These are phyloP conservation scores for Scheffersomyces titani DNA, from an alignment of 1,139 yeast species.

Conservation along the genomic window DNA sequence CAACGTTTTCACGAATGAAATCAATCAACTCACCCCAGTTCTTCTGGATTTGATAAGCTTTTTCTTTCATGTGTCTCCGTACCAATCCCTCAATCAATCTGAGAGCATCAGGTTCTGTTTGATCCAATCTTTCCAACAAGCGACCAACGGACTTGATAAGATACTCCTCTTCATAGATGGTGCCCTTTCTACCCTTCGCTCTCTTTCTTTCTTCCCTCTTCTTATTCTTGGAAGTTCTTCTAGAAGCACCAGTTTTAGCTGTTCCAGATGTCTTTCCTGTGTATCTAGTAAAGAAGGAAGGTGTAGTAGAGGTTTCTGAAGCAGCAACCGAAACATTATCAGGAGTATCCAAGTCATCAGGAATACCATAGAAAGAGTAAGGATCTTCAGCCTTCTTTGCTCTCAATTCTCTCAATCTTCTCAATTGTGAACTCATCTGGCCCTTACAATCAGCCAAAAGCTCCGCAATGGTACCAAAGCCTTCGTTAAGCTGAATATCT, in stretches of 20 bases:
- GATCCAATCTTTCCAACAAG: slow-evolving; percentile 76
- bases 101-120: slow-evolving; percentile 73
- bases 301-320: slow-evolving; percentile 89
- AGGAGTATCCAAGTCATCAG: slow-evolving; percentile 72
- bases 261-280: slow-evolving; percentile 96
- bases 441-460: slow-evolving; percentile 87
- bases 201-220: slow-evolving; percentile 95
- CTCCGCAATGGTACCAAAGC: slow-evolving; percentile 86
- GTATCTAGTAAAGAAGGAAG: slow-evolving; percentile 90
- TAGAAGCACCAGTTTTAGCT: slow-evolving; percentile 93
- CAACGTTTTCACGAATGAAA: slow-evolving; percentile 57
- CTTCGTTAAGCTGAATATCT: slow-evolving; percentile 79
- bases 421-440: slow-evolving; percentile 81
- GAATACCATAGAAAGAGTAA: slow-evolving; percentile 73
- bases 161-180: slow-evolving; percentile 96
- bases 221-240: slow-evolving; percentile 86
- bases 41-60: slow-evolving; percentile 81
- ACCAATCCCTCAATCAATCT: slow-evolving; percentile 74
- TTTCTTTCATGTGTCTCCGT: slow-evolving; percentile 71
- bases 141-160: slow-evolving; percentile 86
- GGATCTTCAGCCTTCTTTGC: slow-evolving; percentile 84
- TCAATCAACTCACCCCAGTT: slow-evolving; percentile 60
- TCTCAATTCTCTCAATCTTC: slow-evolving; percentile 81
- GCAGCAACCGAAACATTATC: slow-evolving; percentile 96
- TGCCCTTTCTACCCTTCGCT: slow-evolving; percentile 97